phyloP scores from a whole-genome alignment of 225 moss, liverwort and hornwort genomes.

The Marchantia polymorpha region DNA sequence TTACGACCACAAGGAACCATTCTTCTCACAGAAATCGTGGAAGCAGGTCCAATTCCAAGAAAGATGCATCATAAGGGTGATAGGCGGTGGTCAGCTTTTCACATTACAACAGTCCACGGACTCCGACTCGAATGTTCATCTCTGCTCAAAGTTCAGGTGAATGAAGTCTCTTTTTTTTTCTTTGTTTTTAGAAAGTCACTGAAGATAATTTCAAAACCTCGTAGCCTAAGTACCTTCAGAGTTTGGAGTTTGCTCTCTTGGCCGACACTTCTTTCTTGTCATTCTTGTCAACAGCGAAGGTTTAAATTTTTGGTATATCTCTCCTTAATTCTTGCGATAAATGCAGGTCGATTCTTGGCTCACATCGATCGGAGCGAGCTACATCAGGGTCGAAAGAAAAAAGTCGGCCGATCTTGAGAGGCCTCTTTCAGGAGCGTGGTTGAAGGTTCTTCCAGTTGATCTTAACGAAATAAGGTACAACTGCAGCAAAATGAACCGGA shows the following conservation, averaged over 20 bases:
- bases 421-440: slow-evolving; percentile 50
- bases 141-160: slow-evolving; percentile 64
- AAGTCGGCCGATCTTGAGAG: slow-evolving; percentile 41
- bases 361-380: slow-evolving; percentile 66
- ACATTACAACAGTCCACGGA: slow-evolving; percentile 95
- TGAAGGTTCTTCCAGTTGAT: slow-evolving; percentile 59
- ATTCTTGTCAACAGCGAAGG: neutral
- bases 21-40: slow-evolving; percentile 83
- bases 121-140: slow-evolving; percentile 90
- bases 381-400: slow-evolving; percentile 52
- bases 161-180: neutral
- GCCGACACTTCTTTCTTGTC: too few relatives aligned
- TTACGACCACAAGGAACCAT: slow-evolving; percentile 96
- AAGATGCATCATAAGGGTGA: slow-evolving; percentile 84
- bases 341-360: slow-evolving; percentile 88
- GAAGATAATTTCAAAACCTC: too few relatives aligned
- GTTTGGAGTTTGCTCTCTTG: too few relatives aligned
- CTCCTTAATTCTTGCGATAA: neutral
- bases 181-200: too few relatives aligned
- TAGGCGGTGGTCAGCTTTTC: slow-evolving; percentile 88
- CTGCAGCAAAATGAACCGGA: neutral
- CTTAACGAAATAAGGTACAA: slow-evolving; percentile 43
- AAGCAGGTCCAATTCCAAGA: slow-evolving; percentile 79
- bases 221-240: too few relatives aligned
- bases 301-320: neutral